Evolutionary conservation across 192 early-diverging fungal species (phyloP), one percentile per base, ranked within the genome.

Genomic region (Podila clonocystis): DNA sequence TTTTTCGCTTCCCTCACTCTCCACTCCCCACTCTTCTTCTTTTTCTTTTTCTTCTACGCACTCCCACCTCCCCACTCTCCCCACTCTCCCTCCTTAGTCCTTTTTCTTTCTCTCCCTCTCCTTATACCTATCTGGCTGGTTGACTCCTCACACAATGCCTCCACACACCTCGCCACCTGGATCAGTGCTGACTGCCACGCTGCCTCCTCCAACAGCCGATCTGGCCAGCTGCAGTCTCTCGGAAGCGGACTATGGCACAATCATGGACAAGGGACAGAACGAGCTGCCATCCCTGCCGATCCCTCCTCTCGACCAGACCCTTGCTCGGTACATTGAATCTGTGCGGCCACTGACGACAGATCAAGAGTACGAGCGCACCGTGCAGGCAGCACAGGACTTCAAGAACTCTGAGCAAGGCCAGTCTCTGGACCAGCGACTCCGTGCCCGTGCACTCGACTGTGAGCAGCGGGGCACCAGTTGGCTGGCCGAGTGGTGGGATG

Each of bases 291-390:
- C 79, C 48, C 79, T 91, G 20, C 90, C 90, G 2, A 72, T 91
- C 26, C 90, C 90, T 0, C 84, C 87, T 66, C 84, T 91, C 34
- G 65, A 84, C 9, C 85, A 89, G 74, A 91, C 90, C 2, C 74
- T 84, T 30, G 65, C 80, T 9, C 80, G 86, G 9, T 91, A 88
- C 67, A 75, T 83, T 3, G 72, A 84, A 17, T 83, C 85, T 5
- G 86, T 82, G 29, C 77, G 82, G 50, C 88, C 89, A 9, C 71
- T 91, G 64, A 58, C 72, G 13, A 70, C 72, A 17, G 71, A 78
- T n/a, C 73, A 63, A 24, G 89, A 90, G 67, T 89, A 88, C 64
- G 82, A 86, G 38, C 34, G 64, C 13, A 87, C 85, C 38, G 62
- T 82, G 45, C 75, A 58, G 24, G 87, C 87, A 65, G 70, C 88